A percentile compares a stretch with the other conserved stretches of the same genome.
phyloP scores from a whole-genome alignment of 2,329 filamentous ascomycete species.

The Calonectria henricotiae region DNA sequence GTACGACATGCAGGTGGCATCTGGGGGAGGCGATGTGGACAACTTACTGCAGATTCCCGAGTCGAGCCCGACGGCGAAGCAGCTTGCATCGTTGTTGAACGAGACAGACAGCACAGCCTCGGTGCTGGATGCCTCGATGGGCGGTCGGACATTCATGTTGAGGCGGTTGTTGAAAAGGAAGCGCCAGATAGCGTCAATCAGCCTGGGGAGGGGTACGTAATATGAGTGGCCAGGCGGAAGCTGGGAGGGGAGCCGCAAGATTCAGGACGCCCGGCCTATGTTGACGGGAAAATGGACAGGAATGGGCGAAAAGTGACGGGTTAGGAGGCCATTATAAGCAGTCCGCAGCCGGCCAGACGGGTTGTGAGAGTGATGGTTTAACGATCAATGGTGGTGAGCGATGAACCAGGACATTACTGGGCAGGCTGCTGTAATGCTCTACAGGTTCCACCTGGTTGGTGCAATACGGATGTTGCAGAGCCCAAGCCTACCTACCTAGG shows the following conservation, averaged over 20 bases:
- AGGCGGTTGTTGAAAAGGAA: slow-evolving; percentile 36
- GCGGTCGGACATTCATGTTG: slow-evolving; percentile 89
- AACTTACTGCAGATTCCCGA: slow-evolving; percentile 85
- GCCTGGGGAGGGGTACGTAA: slow-evolving; percentile 35
- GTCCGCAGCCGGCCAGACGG: slow-evolving; percentile 7
- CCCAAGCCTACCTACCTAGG: neutral
- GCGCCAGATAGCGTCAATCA: slow-evolving; percentile 25
- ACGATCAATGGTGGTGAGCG: slow-evolving; percentile 6
- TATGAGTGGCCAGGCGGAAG: slow-evolving; percentile 36
- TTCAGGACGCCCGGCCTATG: slow-evolving; percentile 30
- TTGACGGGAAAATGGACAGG: neutral
- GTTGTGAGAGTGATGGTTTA: slow-evolving; percentile 11
- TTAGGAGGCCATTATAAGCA: slow-evolving; percentile 23
- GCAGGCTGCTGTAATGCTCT: slow-evolving; percentile 25
- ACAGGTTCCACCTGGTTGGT: slow-evolving; percentile 29
- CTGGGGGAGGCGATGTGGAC: slow-evolving; percentile 3
- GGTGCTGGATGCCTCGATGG: slow-evolving; percentile 83
- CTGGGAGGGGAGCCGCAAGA: slow-evolving; percentile 27
- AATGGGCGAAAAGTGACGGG: neutral
- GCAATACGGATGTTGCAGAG: slow-evolving; percentile 8
- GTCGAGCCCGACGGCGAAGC: slow-evolving; percentile 90
- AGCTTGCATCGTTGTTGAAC: slow-evolving; percentile 89
- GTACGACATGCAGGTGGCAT: slow-evolving; percentile 29
- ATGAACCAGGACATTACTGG: slow-evolving; percentile 27
- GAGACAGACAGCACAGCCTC: slow-evolving; percentile 85